Base-by-base conservation (phyloP, 257 asterid genomes). In the Solanum lycopersicoides region DNA sequence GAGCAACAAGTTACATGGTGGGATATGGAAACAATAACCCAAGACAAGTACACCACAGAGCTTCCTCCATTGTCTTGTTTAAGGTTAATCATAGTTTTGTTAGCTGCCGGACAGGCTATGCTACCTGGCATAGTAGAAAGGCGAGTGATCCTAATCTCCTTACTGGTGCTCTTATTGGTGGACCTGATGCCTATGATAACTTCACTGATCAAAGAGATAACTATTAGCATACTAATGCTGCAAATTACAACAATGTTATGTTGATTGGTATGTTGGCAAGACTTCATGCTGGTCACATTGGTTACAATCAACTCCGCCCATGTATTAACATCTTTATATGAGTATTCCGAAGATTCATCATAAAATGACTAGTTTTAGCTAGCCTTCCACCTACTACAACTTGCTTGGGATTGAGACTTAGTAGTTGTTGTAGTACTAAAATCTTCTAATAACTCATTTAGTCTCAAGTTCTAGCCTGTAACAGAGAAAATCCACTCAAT, bases 1-100 rank as follows among this genome's bases (percentile, higher is more conserved):
- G 99, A 59, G 99, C 98, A 41, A 95, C 99, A 41, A 97, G 99
- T 91, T 97, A 95, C 94, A 94, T 97, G 98, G 98, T 97, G 18
- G 99, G 98, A 53, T 97, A 95, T 65, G 99, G 99, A 53, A 95
- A 83, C 95, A 97, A 93, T 32, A 95, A 86, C 87, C 99, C 99
- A 0, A 89, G 83, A 87, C 96, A 97, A 91, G 98, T 97, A 84
- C 99, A 97, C 93, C 98, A 97, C 90, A 91, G 98, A 89, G 99
- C 90, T 76, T 94, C 98, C 12, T 97, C 99, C 23, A 95, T 97
- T 75, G 97, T 97, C 12, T 97, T 98, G 21, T 90, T 93, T 83
- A 95, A 97, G 92, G 92, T 79, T 34, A 91, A 97, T 84, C 91
- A 94, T 6, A 59, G 93, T 7, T 95, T 95, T 50, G 95, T 97